phyloP scores from a whole-genome alignment of 2,329 filamentous ascomycete genomes.

The Teratosphaeria gauchensis region DNA sequence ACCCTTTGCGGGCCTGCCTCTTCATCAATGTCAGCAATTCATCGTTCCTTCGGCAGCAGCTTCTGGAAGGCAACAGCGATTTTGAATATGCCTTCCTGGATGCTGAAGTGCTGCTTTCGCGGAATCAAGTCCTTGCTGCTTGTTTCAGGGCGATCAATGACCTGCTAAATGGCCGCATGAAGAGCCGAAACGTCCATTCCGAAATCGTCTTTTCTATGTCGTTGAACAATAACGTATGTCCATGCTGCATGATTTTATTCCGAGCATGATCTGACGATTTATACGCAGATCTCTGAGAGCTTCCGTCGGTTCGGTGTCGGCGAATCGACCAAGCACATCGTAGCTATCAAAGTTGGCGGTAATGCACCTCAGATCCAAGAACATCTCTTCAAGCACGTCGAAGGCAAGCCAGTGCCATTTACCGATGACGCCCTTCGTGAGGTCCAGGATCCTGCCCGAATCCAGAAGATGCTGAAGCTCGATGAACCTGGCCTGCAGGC shows the following conservation, averaged over 20 bases:
- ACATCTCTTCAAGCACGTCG: slow-evolving; percentile 53
- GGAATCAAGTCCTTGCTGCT: slow-evolving; percentile 63
- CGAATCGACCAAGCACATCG: slow-evolving; percentile 58
- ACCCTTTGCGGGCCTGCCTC: slow-evolving; percentile 63
- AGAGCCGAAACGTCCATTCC: slow-evolving; percentile 78
- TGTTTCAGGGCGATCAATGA: slow-evolving; percentile 67
- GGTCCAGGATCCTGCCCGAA: slow-evolving; percentile 55
- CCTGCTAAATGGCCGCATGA: slow-evolving; percentile 51
- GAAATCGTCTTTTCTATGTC: slow-evolving; percentile 77
- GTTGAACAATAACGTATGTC: slow-evolving; percentile 66
- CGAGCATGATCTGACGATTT: slow-evolving; percentile 3
- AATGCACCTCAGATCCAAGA: slow-evolving; percentile 30
- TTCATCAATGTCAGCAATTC: slow-evolving; percentile 72
- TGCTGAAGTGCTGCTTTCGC: slow-evolving; percentile 64
- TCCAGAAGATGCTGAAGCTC: slow-evolving; percentile 82
- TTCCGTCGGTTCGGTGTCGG: slow-evolving; percentile 81
- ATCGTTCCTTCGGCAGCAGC: slow-evolving; percentile 66
- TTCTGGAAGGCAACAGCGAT: slow-evolving; percentile 70
- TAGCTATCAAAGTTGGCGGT: slow-evolving; percentile 69
- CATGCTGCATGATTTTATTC: background rate
- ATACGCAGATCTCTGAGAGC: slow-evolving; percentile 71
- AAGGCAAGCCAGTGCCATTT: slow-evolving; percentile 52
- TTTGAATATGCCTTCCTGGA: slow-evolving; percentile 95
- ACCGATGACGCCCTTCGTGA: slow-evolving; percentile 52
- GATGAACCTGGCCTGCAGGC: slow-evolving; percentile 47